Evolutionary conservation across 176 grass and related monocot species (phyloP), one percentile per base, ranked within the genome.

Genomic region (Oryza meyeriana): DNA sequence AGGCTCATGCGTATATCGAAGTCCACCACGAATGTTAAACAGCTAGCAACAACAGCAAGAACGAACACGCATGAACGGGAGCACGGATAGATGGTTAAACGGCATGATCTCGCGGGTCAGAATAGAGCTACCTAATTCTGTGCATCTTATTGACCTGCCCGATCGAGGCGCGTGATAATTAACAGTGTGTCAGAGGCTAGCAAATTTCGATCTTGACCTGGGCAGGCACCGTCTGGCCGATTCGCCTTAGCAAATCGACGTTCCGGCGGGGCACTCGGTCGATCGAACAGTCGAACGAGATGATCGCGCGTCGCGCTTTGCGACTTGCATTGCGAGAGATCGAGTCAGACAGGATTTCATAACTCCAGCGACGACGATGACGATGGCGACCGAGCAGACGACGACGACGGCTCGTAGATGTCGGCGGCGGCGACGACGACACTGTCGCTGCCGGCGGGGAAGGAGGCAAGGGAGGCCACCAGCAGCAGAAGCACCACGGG

Each of bases 401-500:
- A 24, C 8, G 55, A 24, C 55, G 35, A 42, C 79, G 30, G 9
- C 41, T 62, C 71, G 41, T 61, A 45, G 63, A 24, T 63, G 44
- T 22, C 47, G 2, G 18, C 61, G 61, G 42, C 81, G 45, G 81
- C 44, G 8, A 38, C 66, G 50, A 9, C 50, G 50, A 52, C 47
- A 4, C 20, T n/a, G 50, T 22, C 38, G 12, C 17, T 3, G 13
- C 77, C 8, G 39, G 82, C 8, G 29, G 79, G 83, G 44, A 59
- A 64, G 83, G 89, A 88, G 17, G 83, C 83, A n/a, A 93, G 91
- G 61, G 79, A 93, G 24, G 65, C 74, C 22, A 93, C 73, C 24
- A 93, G 71, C 30, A 90, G 67, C 67, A 93, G 83, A 68, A 93
- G 32, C 66, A 83, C 33, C 22, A 93, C 69, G 18, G 91, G 88